Evolutionary conservation across 2,329 filamentous ascomycete species (phyloP), one percentile per base, ranked within the genome.

Genomic region (Cladosporium velox): DNA sequence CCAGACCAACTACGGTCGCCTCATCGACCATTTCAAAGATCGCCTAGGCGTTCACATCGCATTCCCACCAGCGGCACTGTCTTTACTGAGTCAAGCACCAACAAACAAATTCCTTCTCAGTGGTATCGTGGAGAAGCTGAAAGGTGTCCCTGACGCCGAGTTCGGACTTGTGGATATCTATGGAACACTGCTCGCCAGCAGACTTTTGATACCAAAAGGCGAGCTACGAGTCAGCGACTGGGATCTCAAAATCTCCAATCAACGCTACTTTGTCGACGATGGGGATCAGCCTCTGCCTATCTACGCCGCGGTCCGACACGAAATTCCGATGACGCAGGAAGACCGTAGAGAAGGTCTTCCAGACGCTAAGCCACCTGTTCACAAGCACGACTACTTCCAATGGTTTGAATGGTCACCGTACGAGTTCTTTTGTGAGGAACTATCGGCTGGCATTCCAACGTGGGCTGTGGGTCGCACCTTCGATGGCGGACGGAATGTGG

Each of bases 331-430:
- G 74, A 74, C 67, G 68, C 78, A 67, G 67, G 78, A 68, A 60
- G 77, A 73, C 60, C 72, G 69, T 64, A 73, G 73, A 24, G 55
- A 61, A 21, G 28, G 34, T n/a, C 54, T 52, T 5, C 60, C 65
- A 15, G 52, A 28, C 14, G 51, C 65, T n/a, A 80, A 83, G 66
- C 82, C 84, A 4, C 79, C 78, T 64, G 79, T 84, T 67, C 90
- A 96, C 73, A 70, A 74, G 52, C 69, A 70, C 35, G 85, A 92
- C 2, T 98, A 93, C 91, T 99, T 98, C 73, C 94, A 99, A 73
- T 98, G 95, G 94, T 97, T 95, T 71, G 95, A 99, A 74, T 90
- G 94, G 73, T 96, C 92, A 0, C 94, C 94, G 0, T 97, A 96
- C 74, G 94, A 98, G 76, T 90, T 97, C 76, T 97, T 95, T 78